Conservation (phyloP, 2,329 filamentous ascomycete genomes). For the Fusarium sp. region DNA sequence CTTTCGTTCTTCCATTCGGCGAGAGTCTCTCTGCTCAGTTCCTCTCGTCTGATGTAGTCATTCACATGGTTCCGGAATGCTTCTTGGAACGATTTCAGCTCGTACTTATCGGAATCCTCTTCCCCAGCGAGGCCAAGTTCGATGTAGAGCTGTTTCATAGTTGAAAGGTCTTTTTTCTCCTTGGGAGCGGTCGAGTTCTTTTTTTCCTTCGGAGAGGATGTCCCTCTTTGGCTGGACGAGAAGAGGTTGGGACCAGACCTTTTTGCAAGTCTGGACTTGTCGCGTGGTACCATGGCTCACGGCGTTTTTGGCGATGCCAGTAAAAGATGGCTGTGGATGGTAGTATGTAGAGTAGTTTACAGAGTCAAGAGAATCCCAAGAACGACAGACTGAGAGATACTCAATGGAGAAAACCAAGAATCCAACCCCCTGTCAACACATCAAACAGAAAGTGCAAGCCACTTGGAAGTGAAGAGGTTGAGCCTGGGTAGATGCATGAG, state of each 20-base stretch:
- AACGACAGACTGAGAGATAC: neutral
- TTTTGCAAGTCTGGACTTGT: neutral
- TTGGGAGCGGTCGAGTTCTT: neutral
- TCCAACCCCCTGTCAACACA: neutral
- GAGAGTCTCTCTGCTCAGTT: neutral
- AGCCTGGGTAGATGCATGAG: neutral
- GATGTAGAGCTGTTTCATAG: neutral
- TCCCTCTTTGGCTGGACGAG: neutral
- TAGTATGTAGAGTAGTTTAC: neutral
- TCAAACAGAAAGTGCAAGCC: neutral
- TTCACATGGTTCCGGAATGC: neutral
- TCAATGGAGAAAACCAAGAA: neutral
- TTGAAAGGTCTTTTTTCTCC: neutral
- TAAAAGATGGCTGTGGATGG: neutral
- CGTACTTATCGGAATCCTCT: neutral
- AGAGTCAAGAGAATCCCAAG: neutral
- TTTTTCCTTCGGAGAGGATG: too few species aligned
- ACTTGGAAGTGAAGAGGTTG: neutral
- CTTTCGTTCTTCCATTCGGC: slow-evolving; percentile 1
- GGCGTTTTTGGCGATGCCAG: neutral
- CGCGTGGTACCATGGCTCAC: neutral
- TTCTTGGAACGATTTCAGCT: neutral
- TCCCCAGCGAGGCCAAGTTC: slow-evolving; percentile 15
- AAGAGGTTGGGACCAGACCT: neutral
- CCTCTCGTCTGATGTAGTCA: neutral